These are phyloP conservation scores for Russula abietina DNA, from an alignment of 768 basidiomycete species.

Conservation along the genomic window DNA sequence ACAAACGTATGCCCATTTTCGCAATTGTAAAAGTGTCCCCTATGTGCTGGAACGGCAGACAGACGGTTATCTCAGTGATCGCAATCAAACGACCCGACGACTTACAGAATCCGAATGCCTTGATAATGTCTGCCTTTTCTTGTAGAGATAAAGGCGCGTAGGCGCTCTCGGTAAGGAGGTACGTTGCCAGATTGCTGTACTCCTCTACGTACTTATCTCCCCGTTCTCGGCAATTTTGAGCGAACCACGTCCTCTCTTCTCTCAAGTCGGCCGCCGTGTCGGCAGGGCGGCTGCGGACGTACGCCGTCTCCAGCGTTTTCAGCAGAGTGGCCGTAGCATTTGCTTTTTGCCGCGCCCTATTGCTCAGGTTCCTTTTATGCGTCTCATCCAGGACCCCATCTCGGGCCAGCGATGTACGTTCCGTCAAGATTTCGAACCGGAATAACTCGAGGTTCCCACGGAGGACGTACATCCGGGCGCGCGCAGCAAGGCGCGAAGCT, in stretches of 20 bases:
- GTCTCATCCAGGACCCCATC: neutral
- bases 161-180: conserved; percentile 21
- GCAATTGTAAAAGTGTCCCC: conserved; percentile 34
- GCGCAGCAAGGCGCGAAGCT: conserved; percentile 30
- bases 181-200: conserved; percentile 24
- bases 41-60: conserved; percentile 25
- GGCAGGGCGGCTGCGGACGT: conserved; percentile 27
- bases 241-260: conserved; percentile 28
- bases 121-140: conserved; percentile 29
- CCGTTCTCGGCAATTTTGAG: conserved; percentile 27
- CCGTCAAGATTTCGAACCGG: conserved; percentile 26
- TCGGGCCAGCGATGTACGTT: conserved; percentile 11
- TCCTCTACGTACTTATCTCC: conserved; percentile 25
- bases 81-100: neutral
- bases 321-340: neutral
- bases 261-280: conserved; percentile 16
- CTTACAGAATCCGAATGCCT: conserved; percentile 29
- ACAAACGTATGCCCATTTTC: conserved; percentile 57
- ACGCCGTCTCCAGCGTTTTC: conserved; percentile 10
- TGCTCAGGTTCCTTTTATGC: neutral
- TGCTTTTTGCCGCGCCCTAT: neutral
- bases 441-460: conserved; percentile 30
- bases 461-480: conserved; percentile 23
- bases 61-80: neutral
- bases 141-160: conserved; percentile 28